Evolutionary conservation across 768 basidiomycete species (phyloP), one percentile per base, ranked within the genome.

Genomic region (Galerina sulciceps): DNA sequence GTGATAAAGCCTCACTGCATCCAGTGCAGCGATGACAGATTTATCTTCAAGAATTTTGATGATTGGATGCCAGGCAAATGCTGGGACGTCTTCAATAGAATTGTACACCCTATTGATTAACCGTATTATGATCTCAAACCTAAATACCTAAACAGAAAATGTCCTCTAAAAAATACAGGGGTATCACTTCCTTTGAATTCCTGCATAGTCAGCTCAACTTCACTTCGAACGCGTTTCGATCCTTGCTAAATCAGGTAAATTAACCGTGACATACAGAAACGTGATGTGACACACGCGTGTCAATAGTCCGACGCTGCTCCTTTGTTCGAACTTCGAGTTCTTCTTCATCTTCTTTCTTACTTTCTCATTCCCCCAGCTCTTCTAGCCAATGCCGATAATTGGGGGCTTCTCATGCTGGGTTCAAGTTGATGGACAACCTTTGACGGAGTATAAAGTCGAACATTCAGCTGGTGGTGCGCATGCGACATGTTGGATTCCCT

Each of bases 41-140:
- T 66, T 65, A 37, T 61, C 58, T 6, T 56, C 51, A 4, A 51
- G 43, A 5, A 34, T 36, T 36, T 61, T 55, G 17, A 57, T 23
- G 8, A 15, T 20, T 14, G 23, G 14, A 11, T 34, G 57, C 31
- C 43, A 37, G 41, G 59, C 53, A 3, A 57, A 18, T 11, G 48
- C 58, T 3, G 61, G 37, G 6, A 56, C 40, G 5, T 58, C 63
- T 6, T 57, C 60, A n/a, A 75, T 63, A 17, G 72, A 55, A 44
- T 74, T 73, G 53, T 62, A 70, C 4, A 72, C 67, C 15, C 62
- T 49, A n/a, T 60, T 58, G 37, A 74, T 60, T 0, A 66, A 62
- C 6, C 31, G 15, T 0, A 65, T 69, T 10, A 71, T 45, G 18
- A 65, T 74, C 67, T 34, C 26, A 31, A 8, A 31, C 26, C 26